Conservation (phyloP, 2,329 filamentous ascomycete genomes). For the Cercospora zeae-maydis region DNA sequence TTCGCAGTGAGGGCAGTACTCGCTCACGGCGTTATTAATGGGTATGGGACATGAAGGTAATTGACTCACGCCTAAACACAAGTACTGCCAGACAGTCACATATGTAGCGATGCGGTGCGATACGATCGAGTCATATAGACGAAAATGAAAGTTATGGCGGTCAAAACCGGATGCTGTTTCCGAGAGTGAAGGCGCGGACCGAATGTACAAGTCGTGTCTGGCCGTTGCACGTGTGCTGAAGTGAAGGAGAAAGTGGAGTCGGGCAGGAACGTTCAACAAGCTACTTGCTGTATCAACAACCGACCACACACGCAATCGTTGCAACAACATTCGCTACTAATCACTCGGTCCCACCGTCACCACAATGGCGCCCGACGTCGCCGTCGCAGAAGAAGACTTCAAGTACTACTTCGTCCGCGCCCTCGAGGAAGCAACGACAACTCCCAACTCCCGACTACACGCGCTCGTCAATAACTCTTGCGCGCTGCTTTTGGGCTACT, state of each 20-base stretch:
- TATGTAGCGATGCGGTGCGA: constrained; percentile 6
- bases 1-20: not conserved
- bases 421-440: not conserved
- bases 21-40: not conserved
- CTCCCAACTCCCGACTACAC: not conserved
- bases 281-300: not conserved
- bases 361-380: not conserved
- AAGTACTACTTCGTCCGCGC: not conserved
- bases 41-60: constrained; percentile 11
- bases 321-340: not conserved
- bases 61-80: constrained; percentile 10
- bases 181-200: not conserved
- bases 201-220: not conserved
- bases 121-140: constrained; percentile 5
- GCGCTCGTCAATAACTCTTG: not conserved
- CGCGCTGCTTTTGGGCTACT: not conserved
- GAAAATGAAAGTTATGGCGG: constrained; percentile 5
- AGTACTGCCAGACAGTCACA: constrained; percentile 5
- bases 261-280: not conserved
- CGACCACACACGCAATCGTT: not conserved
- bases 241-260: not conserved
- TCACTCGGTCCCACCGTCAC: not conserved
- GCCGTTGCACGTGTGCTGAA: not conserved
- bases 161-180: not conserved
- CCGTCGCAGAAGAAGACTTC: not conserved